Evolutionary conservation across 2,329 filamentous ascomycete species (phyloP), one percentile per base, ranked within the genome.

Genomic region (Colletotrichum tropicale): DNA sequence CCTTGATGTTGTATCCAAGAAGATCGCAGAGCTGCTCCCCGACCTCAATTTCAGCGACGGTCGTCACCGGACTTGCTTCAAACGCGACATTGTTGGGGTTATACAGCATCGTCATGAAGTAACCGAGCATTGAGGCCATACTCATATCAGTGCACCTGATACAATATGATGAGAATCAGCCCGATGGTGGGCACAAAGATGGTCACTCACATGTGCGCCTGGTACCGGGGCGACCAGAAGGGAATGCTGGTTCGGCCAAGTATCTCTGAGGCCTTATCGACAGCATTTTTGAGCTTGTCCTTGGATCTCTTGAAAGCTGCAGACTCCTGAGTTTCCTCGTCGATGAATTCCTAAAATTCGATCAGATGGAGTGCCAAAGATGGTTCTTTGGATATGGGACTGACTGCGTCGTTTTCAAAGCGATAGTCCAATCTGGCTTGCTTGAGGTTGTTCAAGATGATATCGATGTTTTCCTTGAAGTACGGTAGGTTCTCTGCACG

Each of bases 101-200:
- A 74, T 88, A 89, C 28, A 89, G 38, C 87, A 89, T 89, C 0
- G 87, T 87, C 82, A 87, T 87, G 32, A 88, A 86, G 77, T 88
- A 88, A 1, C 87, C 87, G 5, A 88, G 80, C 4, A 88, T 68
- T 2, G 84, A 82, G 0, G 87, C 80, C 84, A 88, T 88, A 62
- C 80, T 84, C 78, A 87, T 65, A 71, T 88, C 84, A 24, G 83
- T 85, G 66, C 81, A 81, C 77, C 79, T 79, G 70, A 26, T 60
- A 73, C 5, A 4, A 64, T 15, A 0, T 34, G 5, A 58, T 43
- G n/a, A 52, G 52, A 10, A 7, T 21, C 2, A 18, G 30, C 3
- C 9, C 1, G 3, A 9, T 10, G 9, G 12, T 5, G 2, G 21
- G 12, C 10, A 2, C 2, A 32, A 32, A 6, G 34, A 10, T 52